Evolutionary conservation across 148 eudicot species (phyloP).

Genomic region (Vaccinium macrocarpon): DNA sequence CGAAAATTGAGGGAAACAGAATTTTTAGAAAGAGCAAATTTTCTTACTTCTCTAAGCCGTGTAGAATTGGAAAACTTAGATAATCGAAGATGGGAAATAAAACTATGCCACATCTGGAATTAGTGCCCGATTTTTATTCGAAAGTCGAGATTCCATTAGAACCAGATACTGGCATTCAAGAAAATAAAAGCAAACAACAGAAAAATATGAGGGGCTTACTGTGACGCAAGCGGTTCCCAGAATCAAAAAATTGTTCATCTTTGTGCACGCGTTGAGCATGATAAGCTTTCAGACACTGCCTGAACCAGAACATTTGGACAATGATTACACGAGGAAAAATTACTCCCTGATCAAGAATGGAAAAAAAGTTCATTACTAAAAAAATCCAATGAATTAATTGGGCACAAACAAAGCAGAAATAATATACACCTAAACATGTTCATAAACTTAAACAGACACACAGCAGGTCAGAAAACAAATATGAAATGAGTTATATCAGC

Average conservation of each 20-base stretch:
- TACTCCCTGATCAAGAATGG: conserved; percentile 4
- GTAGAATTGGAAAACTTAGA: neutral
- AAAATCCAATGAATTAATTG: neutral
- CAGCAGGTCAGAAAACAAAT: neutral
- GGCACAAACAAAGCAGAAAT: neutral
- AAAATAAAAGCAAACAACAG: neutral
- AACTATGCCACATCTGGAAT: neutral
- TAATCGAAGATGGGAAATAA: neutral
- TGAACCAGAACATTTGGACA: conserved; percentile 19
- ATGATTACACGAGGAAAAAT: neutral
- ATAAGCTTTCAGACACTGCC: conserved; percentile 70
- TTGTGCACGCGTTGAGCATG: conserved; percentile 55
- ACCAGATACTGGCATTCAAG: neutral
- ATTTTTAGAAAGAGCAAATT: neutral
- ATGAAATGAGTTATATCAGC: neutral
- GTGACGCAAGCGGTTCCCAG: conserved; percentile 47
- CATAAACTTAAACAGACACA: conserved; percentile 1
- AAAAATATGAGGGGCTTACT: conserved; percentile 36
- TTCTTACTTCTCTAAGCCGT: neutral
- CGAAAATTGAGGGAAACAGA: neutral
- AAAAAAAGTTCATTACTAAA: neutral
- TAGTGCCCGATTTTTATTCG: neutral
- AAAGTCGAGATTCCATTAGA: neutral
- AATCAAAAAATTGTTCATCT: conserved; percentile 37
- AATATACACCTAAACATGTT: neutral